Base-by-base conservation (phyloP, 768 basidiomycete species). In the Lanmaoa rubissima region DNA sequence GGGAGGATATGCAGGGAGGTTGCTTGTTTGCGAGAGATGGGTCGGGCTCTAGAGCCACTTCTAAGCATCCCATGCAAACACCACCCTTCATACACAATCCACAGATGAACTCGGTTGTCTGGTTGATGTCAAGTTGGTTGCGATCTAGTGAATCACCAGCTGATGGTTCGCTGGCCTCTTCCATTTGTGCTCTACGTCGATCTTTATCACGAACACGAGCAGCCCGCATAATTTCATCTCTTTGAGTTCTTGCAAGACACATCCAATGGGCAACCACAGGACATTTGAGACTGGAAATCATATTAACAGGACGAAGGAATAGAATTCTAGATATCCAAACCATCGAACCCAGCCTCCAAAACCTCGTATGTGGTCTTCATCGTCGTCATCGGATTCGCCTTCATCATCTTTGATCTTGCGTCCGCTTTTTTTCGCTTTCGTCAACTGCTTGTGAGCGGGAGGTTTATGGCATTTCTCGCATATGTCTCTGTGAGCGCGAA, bases 271-370 rank as follows among this genome's bases (percentile, higher is more conserved):
- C 82, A 21, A 79, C 78, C 43, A 92, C 83, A 14, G 89, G 87
- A 58, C 92, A 94, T 68, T 84, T 87, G 41, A 91, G 77, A 67
- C 90, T 92, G 54, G 28, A 47, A 65, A 48, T 24, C 3, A 41
- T 10, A 35, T 69, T 10, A 68, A 47, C 41, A 57, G 38, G 17
- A 40, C 34, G 42, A 51, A 43, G 45, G 43, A 55, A 43, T 32
- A 42, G 5, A 38, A 34, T 1, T 1, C 0, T 38, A n/a, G n/a
- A 48, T 34, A 43, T 73, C 28, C 80, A 54, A 68, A 90, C 90
- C 92, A 94, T 73, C 83, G 80, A 60, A 93, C 83, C 92, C 92
- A 94, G 28, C 92, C 92, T 13, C 92, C 92, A 45, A 87, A 73
- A 8, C 69, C 67, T 13, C 59, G 72, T 11, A 84, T 72, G 47